These are phyloP conservation scores for Penicillium sp. DNA, from an alignment of 2,329 filamentous ascomycete genomes.

Conservation along the genomic window DNA sequence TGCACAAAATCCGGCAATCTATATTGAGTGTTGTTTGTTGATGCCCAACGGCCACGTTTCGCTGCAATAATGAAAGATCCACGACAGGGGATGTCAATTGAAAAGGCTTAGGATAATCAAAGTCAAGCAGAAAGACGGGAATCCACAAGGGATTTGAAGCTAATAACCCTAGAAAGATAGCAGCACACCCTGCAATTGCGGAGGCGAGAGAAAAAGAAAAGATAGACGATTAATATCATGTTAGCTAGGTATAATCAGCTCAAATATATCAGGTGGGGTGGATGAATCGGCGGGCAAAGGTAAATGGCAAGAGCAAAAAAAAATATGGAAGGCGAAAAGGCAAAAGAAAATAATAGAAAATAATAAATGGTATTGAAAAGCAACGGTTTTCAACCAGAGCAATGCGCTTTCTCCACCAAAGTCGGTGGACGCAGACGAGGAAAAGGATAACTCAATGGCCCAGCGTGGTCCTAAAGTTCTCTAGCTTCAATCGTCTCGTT, in stretches of 20 bases:
- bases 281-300: slow-evolving; percentile 23
- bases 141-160: slow-evolving; percentile 20
- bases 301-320: slow-evolving; percentile 19
- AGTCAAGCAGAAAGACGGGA: slow-evolving; percentile 16
- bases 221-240: slow-evolving; percentile 22
- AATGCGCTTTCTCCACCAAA: slow-evolving; percentile 26
- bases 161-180: slow-evolving; percentile 20
- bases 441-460: slow-evolving; percentile 21
- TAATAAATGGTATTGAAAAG: slow-evolving; percentile 20
- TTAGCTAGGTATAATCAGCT: slow-evolving; percentile 34
- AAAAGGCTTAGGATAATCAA: slow-evolving; percentile 19
- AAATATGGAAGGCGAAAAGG: slow-evolving; percentile 14
- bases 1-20: slow-evolving; percentile 28
- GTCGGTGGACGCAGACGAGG: slow-evolving; percentile 18
- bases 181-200: slow-evolving; percentile 20
- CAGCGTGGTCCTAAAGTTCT: slow-evolving; percentile 23
- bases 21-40: slow-evolving; percentile 24
- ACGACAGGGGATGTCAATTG: slow-evolving; percentile 10
- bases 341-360: slow-evolving; percentile 17
- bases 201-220: slow-evolving; percentile 23
- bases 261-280: slow-evolving; percentile 40
- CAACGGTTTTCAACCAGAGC: slow-evolving; percentile 26
- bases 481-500: slow-evolving; percentile 25
- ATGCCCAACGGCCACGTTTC: slow-evolving; percentile 32
- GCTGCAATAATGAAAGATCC: slow-evolving; percentile 20